Evolutionary conservation across 495 filamentous ascomycete genomes (phyloP).

Genomic region (Aeminium ludgeri): DNA sequence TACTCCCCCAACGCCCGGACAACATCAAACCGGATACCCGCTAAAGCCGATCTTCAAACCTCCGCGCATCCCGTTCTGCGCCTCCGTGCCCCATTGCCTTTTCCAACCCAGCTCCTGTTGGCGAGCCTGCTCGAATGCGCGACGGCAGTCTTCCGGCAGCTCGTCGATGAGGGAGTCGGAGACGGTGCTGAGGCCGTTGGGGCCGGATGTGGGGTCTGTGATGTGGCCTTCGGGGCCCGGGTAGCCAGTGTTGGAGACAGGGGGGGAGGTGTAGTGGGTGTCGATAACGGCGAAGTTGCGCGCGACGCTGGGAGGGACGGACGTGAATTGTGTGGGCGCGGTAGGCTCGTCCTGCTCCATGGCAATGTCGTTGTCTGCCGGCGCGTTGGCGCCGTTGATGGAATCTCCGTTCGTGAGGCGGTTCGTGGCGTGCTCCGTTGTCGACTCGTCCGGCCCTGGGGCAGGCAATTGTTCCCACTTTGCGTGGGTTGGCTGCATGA

Average conservation of each 20-base stretch:
- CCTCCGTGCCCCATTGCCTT: conserved; percentile 49
- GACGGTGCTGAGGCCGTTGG: conserved; percentile 49
- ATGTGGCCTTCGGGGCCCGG: conserved; percentile 49
- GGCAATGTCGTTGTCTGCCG: conserved; percentile 2
- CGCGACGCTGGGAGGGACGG: conserved; percentile 45
- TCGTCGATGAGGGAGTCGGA: conserved; percentile 49
- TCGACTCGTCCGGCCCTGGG: background rate
- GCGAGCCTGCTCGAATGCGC: conserved; percentile 48
- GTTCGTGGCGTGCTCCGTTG: too few species aligned
- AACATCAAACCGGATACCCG: conserved; percentile 24
- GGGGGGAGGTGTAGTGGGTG: conserved; percentile 45
- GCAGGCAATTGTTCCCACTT: conserved; percentile 45
- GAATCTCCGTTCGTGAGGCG: conserved; percentile 12
- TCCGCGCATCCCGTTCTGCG: conserved; percentile 30
- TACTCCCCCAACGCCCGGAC: conserved; percentile 13
- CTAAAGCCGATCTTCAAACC: conserved; percentile 32
- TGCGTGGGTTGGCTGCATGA: conserved; percentile 78
- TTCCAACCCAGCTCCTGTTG: conserved; percentile 54
- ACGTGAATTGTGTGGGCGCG: conserved; percentile 35
- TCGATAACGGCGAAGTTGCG: conserved; percentile 66
- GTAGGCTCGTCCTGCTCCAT: conserved; percentile 3
- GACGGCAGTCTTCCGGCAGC: conserved; percentile 54
- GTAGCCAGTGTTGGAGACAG: conserved; percentile 38
- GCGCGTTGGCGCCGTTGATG: conserved; percentile 11
- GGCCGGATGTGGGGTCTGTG: conserved; percentile 33